These are phyloP conservation scores for Globisporangium paddicum DNA, from an alignment of 352 stramenopile species.

Conservation along the genomic window DNA sequence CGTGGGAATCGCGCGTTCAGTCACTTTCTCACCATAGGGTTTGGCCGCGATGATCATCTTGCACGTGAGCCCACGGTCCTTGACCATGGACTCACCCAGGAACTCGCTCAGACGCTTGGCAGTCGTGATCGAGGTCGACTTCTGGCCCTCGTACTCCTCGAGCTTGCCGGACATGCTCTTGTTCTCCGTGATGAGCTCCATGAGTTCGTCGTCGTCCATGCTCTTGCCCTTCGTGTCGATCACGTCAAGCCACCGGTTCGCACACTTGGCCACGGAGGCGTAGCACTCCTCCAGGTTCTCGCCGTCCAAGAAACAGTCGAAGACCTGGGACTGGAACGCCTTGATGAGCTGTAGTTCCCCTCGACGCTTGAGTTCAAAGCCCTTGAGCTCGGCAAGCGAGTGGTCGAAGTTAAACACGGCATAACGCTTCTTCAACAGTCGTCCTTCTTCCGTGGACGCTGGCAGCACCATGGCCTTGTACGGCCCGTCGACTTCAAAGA, in stretches of 20 bases:
- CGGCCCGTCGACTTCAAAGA: slow-evolving; percentile 99
- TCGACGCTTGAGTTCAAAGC: slow-evolving; percentile 98
- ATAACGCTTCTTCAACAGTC: slow-evolving; percentile 98
- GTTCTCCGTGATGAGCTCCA: slow-evolving; percentile 98
- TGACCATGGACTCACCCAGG: slow-evolving; percentile 96
- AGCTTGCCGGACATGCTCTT: slow-evolving; percentile 97
- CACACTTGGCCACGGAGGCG: slow-evolving; percentile 92
- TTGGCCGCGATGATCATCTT: slow-evolving; percentile 96
- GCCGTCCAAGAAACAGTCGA: slow-evolving; percentile 96
- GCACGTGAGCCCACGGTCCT: slow-evolving; percentile 97
- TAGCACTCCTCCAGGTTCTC: slow-evolving; percentile 95
- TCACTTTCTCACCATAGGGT: slow-evolving; percentile 94
- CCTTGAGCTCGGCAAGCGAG: slow-evolving; percentile 75
- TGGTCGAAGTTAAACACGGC: slow-evolving; percentile 86
- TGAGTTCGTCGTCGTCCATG: slow-evolving; percentile 96
- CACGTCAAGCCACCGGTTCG: slow-evolving; percentile 99
- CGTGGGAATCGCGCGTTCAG: slow-evolving; percentile 96
- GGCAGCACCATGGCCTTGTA: slow-evolving; percentile 99
- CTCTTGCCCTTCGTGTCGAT: slow-evolving; percentile 93
- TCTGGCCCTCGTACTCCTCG: slow-evolving; percentile 96
- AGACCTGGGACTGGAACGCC: slow-evolving; percentile 98
- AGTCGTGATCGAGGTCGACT: slow-evolving; percentile 98
- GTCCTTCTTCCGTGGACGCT: slow-evolving; percentile 97
- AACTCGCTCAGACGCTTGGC: slow-evolving; percentile 97
- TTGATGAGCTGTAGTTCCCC: slow-evolving; percentile 99